Evolutionary conservation across 2,329 filamentous ascomycete species (phyloP).

Genomic region (Leptographium radiaticola): DNA sequence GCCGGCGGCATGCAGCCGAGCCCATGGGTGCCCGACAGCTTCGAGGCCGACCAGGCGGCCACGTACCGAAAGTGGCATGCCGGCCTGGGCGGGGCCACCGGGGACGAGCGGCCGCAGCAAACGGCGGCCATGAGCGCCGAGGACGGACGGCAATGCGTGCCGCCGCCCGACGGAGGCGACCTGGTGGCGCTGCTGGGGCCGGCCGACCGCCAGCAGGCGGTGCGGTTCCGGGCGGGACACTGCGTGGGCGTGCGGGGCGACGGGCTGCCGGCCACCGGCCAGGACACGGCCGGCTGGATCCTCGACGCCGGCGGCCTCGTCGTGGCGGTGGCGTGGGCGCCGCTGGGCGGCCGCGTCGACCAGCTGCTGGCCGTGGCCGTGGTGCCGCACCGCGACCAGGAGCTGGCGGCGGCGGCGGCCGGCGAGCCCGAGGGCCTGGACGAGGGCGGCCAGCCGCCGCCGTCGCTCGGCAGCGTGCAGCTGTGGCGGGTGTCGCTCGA

Average conservation of each 20-base stretch:
- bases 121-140: constrained; percentile 11
- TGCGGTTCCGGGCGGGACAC: constrained; percentile 10
- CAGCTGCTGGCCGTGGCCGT: constrained; percentile 40
- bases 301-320: constrained; percentile 41
- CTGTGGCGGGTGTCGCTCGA: constrained; percentile 35
- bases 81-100: constrained; percentile 3
- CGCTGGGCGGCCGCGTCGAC: constrained; percentile 20
- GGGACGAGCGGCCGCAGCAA: constrained; percentile 8
- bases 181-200: constrained; percentile 17
- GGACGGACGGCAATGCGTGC: constrained; percentile 8
- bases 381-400: constrained; percentile 37
- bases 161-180: constrained; percentile 7
- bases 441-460: constrained; percentile 13
- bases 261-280: constrained; percentile 4
- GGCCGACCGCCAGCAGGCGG: constrained; percentile 14
- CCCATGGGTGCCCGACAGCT: constrained; percentile 25
- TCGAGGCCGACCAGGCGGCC: constrained; percentile 21
- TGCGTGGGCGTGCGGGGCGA: constrained; percentile 8
- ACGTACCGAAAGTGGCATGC: constrained; percentile 18
- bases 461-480: constrained; percentile 32
- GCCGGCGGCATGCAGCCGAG: constrained; percentile 20
- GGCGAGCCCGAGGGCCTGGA: constrained; percentile 3
- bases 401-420: constrained; percentile 10
- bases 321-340: constrained; percentile 39
- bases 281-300: constrained; percentile 30